These are phyloP conservation scores for Crucibulum parvulum DNA, from an alignment of 1,284 basidiomycete genomes.

Conservation along the genomic window DNA sequence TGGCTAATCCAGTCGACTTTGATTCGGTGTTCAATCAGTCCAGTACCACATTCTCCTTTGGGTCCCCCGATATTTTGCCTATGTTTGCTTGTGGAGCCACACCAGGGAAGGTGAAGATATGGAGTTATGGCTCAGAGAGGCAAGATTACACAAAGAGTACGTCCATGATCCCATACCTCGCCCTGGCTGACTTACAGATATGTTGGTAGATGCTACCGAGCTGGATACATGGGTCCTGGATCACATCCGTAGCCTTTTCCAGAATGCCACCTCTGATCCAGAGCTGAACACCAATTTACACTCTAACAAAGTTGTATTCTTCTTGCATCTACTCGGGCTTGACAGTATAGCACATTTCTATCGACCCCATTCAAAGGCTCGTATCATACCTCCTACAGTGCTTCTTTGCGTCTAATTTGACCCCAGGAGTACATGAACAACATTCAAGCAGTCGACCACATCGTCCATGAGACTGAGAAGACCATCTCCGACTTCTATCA, in stretches of 20 bases:
- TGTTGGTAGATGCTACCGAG: conserved; percentile 70
- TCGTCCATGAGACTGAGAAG: conserved; percentile 74
- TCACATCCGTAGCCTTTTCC: conserved; percentile 64
- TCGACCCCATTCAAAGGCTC: conserved; percentile 80
- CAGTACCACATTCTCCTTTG: conserved; percentile 81
- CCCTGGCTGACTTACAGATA: neutral
- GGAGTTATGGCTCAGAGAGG: conserved; percentile 80
- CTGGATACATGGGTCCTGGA: conserved; percentile 86
- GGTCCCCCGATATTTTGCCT: conserved; percentile 89
- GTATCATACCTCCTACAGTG: neutral
- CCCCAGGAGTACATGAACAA: conserved; percentile 86
- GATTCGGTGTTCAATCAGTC: conserved; percentile 92
- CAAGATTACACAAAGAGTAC: conserved; percentile 87
- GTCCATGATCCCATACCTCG: neutral
- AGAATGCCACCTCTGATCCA: conserved; percentile 63
- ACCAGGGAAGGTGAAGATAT: conserved; percentile 75
- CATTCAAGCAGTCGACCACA: conserved; percentile 81
- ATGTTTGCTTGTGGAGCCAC: conserved; percentile 86
- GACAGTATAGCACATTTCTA: conserved; percentile 92
- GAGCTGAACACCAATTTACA: conserved; percentile 57
- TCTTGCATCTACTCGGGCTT: conserved; percentile 85
- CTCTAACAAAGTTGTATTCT: conserved; percentile 74
- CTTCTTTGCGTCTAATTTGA: neutral
- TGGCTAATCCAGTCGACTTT: conserved; percentile 88
- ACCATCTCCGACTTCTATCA: conserved; percentile 72